These are phyloP conservation scores for Jatropha multifida DNA, from an alignment of 441 rosid species.

Conservation along the genomic window DNA sequence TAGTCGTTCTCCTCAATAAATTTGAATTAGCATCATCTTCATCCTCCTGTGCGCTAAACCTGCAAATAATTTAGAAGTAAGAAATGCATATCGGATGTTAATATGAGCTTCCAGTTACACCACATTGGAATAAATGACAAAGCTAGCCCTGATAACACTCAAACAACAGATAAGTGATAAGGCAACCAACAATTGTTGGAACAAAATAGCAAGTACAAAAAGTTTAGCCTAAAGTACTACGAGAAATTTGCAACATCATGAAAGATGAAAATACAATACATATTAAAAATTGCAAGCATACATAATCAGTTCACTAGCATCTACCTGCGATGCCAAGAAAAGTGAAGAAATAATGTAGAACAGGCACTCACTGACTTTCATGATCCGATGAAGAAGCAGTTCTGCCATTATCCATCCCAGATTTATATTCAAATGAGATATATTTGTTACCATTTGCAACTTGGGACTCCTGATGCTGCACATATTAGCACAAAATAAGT, in stretches of 20 bases:
- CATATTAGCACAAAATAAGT: conserved; percentile 25
- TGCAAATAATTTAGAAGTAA: conserved; percentile 29
- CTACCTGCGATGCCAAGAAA: conserved; percentile 20
- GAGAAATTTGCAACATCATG: conserved; percentile 4
- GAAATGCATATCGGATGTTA: background rate
- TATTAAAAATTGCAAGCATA: conserved; percentile 1
- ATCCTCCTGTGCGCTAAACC: conserved; percentile 91
- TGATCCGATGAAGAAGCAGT: conserved; percentile 95
- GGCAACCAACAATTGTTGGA: background rate
- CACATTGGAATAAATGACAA: background rate
- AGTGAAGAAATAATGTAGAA: conserved; percentile 14
- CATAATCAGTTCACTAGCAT: background rate
- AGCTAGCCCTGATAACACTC: background rate
- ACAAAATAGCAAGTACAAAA: background rate
- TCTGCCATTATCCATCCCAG: conserved; percentile 96
- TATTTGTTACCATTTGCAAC: conserved; percentile 81
- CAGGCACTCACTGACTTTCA: conserved; percentile 94
- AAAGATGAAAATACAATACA: background rate
- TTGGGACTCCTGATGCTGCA: conserved; percentile 93
- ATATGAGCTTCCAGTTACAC: background rate
- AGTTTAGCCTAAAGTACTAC: conserved; percentile 1
- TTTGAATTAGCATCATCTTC: conserved; percentile 62
- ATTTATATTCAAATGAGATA: conserved; percentile 88
- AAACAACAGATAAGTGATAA: background rate
- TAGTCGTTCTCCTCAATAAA: conserved; percentile 82